A percentile compares a stretch with the other conserved stretches of the same genome.
Conservation (phyloP, 1,284 basidiomycete species). For the Ustilago loliicola region DNA sequence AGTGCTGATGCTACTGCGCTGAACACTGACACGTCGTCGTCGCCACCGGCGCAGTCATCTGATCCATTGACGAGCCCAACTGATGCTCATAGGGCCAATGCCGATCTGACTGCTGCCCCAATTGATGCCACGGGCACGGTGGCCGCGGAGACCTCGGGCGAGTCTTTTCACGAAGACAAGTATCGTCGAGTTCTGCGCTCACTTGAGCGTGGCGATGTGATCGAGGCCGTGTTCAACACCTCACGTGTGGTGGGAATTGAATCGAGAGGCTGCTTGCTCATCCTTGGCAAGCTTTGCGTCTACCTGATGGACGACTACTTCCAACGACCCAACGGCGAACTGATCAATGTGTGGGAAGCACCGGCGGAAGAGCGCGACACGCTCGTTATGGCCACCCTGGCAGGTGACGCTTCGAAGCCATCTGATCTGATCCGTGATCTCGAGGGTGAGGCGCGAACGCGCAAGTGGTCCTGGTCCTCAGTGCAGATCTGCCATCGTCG, state of each 20-base stretch:
- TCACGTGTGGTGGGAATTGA: slow-evolving; percentile 64
- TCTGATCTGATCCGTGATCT: slow-evolving; percentile 70
- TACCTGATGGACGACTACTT: slow-evolving; percentile 95
- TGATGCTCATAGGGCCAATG: not conserved
- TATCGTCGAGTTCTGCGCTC: slow-evolving; percentile 74
- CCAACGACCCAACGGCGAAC: slow-evolving; percentile 85
- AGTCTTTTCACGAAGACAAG: slow-evolving; percentile 75
- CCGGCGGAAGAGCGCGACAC: slow-evolving; percentile 77
- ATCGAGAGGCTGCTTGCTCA: slow-evolving; percentile 83
- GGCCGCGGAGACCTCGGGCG: slow-evolving; percentile 20
- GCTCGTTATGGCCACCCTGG: slow-evolving; percentile 79
- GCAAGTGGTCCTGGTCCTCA: slow-evolving; percentile 60
- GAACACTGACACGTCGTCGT: slow-evolving; percentile 1
- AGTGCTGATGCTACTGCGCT: slow-evolving; percentile 24
- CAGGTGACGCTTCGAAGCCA: slow-evolving; percentile 69
- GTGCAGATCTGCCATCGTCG: slow-evolving; percentile 47
- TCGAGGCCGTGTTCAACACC: slow-evolving; percentile 80
- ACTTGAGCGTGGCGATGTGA: slow-evolving; percentile 87
- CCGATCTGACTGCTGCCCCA: not conserved
- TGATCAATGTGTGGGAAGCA: slow-evolving; percentile 88
- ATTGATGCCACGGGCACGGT: slow-evolving; percentile 5
- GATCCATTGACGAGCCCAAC: not conserved
- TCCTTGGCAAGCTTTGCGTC: slow-evolving; percentile 84
- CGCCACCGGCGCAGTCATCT: slow-evolving; percentile 3
- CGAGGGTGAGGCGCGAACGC: slow-evolving; percentile 49